phyloP scores from a whole-genome alignment of 176 grass and related monocot genomes.

The Luzula sylvatica region DNA sequence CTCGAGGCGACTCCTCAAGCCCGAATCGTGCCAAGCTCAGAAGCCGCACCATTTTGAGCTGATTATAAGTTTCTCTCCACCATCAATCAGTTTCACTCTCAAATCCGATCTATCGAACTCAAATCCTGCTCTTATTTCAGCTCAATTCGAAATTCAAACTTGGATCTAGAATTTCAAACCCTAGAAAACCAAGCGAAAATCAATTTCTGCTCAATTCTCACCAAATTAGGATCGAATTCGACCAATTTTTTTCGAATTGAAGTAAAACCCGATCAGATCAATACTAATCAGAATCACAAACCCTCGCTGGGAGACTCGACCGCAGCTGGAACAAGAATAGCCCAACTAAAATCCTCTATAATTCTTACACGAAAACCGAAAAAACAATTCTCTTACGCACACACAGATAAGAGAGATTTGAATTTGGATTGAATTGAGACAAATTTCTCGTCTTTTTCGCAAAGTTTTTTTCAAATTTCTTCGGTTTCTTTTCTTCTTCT shows the following conservation, averaged over 20 bases:
- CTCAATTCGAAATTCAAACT: not conserved
- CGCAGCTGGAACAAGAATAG: constrained; percentile 1
- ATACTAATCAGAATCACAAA: constrained; percentile 7
- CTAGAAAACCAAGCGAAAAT: constrained; percentile 12
- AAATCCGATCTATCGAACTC: constrained; percentile 3
- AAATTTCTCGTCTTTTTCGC: constrained; percentile 8
- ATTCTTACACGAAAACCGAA: not conserved
- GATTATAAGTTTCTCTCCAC: constrained; percentile 14
- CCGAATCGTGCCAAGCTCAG: constrained; percentile 58
- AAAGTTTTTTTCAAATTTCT: constrained; percentile 22
- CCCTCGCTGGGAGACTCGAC: constrained; percentile 10
- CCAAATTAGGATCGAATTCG: not conserved
- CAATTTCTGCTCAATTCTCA: not conserved
- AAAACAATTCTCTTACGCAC: constrained; percentile 7
- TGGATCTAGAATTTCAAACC: constrained; percentile 22
- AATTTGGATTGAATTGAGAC: constrained; percentile 24
- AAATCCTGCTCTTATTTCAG: not conserved
- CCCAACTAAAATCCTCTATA: constrained; percentile 25
- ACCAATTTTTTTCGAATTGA: not conserved
- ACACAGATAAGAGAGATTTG: not conserved
- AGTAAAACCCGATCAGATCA: constrained; percentile 2
- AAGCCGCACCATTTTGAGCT: constrained; percentile 70
- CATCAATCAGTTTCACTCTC: not conserved
- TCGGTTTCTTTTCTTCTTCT: constrained; percentile 36
- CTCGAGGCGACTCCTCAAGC: constrained; percentile 79